Conservation (phyloP, 2,329 filamentous ascomycete genomes). For the Dryadomyces sulphureus region DNA sequence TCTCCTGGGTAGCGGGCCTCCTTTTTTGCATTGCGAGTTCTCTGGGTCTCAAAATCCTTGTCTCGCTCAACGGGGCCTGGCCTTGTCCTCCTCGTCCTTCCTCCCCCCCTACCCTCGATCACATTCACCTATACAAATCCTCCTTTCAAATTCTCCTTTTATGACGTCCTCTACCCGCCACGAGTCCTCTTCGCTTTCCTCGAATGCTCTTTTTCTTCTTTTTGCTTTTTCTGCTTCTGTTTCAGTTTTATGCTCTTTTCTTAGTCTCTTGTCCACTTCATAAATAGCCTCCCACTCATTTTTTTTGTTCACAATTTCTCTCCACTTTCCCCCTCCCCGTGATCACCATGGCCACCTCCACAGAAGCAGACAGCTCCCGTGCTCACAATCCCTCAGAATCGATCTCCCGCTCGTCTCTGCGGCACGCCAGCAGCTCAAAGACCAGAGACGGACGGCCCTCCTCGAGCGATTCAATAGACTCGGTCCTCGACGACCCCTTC, state of each 20-base stretch:
- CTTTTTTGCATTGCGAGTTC: too few species aligned
- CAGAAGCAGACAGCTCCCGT: slow-evolving; percentile 1
- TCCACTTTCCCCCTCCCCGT: background rate
- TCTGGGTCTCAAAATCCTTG: too few species aligned
- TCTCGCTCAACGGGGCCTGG: too few species aligned
- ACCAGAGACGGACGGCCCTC: background rate
- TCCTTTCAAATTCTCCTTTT: too few species aligned
- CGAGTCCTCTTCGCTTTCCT: background rate
- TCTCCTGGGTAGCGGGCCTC: too few species aligned
- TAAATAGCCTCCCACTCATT: background rate
- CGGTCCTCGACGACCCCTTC: background rate
- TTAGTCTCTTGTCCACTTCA: background rate
- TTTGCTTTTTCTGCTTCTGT: background rate
- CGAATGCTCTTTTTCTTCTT: background rate
- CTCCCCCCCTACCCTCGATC: too few species aligned
- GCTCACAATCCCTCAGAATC: slow-evolving; percentile 11
- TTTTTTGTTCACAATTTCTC: background rate
- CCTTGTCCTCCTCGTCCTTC: too few species aligned
- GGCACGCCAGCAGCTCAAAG: background rate
- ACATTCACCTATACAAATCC: too few species aligned
- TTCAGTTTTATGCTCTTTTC: too few species aligned
- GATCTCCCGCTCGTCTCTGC: too few species aligned
- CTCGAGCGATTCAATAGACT: background rate
- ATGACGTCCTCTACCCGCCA: too few species aligned
- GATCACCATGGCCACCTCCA: slow-evolving; percentile 5